These are phyloP conservation scores for Sporothrix euskadiensis DNA, from an alignment of 2,329 filamentous ascomycete species.

Conservation along the genomic window DNA sequence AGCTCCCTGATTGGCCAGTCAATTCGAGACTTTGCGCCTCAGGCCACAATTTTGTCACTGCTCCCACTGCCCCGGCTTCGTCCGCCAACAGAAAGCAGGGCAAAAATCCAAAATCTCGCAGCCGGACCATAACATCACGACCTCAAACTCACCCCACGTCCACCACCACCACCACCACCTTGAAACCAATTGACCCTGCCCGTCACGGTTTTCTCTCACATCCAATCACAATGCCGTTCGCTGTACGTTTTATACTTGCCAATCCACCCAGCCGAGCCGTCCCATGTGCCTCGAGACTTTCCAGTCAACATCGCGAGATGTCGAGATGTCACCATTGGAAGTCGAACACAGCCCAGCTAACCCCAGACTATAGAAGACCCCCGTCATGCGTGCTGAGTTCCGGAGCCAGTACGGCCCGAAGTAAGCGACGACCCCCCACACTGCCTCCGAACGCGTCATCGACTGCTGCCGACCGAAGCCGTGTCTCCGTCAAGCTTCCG, in stretches of 20 bases:
- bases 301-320: not conserved
- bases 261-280: not conserved
- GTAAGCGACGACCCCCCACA: conserved; percentile 48
- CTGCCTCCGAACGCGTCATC: not conserved
- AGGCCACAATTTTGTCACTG: conserved; percentile 12
- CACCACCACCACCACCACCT: not conserved
- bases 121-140: conserved; percentile 31
- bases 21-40: conserved; percentile 16
- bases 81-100: conserved; percentile 33
- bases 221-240: conserved; percentile 36
- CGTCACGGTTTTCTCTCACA: conserved; percentile 14
- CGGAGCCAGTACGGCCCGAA: conserved; percentile 66
- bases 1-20: conserved; percentile 32
- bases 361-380: conserved; percentile 43
- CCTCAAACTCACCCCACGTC: conserved; percentile 22
- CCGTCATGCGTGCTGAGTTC: conserved; percentile 52
- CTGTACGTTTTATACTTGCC: conserved; percentile 34
- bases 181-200: conserved; percentile 26
- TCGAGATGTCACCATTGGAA: not conserved
- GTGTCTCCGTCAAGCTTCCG: not conserved
- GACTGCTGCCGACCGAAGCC: not conserved
- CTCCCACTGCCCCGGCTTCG: conserved; percentile 36
- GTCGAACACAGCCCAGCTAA: conserved; percentile 17
- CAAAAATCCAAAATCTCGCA: conserved; percentile 38
- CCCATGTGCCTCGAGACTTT: not conserved